Base-by-base conservation (phyloP, 192 early-diverging fungal species). In the Umbelopsis isabellina region DNA sequence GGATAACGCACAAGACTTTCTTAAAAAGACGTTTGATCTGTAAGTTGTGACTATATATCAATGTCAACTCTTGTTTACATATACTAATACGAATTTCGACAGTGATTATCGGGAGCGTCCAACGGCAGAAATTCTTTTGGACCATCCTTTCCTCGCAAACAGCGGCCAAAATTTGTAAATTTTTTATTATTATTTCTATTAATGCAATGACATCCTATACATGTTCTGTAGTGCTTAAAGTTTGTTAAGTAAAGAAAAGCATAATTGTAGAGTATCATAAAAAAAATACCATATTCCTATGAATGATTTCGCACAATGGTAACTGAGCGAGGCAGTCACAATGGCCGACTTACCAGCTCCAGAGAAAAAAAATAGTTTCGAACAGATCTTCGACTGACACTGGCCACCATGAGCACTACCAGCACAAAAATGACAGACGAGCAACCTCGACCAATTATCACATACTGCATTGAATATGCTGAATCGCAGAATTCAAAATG, bases 91-190 rank as follows among this genome's bases (percentile, higher is more conserved):
- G 2, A 46, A 67, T 70, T 64, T 50, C 49, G 58, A 66, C 21
- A 89, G 91, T 8, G 90, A 96, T 67, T 92, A 94, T 7, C 89
- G 88, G 41, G 70, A 80, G 37, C 81, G 97, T 41, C 92, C 93
- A 51, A 88, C 94, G 0, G 97, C 96, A 1, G 68, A 83, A 2
- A 82, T 90, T 58, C 79, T 97, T n/a, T 77, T 91, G n/a, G 65
- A 81, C 1, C 88, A 97, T 78, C 71, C 81, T 20, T 98, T 97
- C 86, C 80, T 87, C 15, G 55, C 55, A 18, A 61, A 3, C 5
- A 53, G 55, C 25, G 55, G 55, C 10, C 37, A 30, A 61, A 61
- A 22, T 18, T 61, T 61, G 55, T 61, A 61, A 61, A 61, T 55
- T 61, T 61, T 27, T 35, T 13, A 8, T 30, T 61, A 35, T 61